phyloP scores from a whole-genome alignment of 208 protist genomes.

The Acanthamoeba polyphaga region DNA sequence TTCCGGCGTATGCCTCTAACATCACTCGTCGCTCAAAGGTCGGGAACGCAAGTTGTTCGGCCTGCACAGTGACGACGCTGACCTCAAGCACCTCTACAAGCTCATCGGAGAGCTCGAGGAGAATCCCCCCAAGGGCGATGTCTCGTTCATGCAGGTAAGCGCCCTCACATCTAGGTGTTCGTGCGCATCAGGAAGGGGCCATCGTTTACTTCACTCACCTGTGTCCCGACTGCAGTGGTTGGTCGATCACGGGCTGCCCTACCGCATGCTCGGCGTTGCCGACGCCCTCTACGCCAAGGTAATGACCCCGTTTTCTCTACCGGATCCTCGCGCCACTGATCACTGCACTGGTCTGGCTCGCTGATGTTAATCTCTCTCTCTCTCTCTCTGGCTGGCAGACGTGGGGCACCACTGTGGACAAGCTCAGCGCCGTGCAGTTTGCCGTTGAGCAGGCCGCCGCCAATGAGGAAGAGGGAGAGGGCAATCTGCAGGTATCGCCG shows the following conservation, averaged over 20 bases:
- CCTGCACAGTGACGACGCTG: conserved; percentile 16
- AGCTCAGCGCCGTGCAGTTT: conserved; percentile 49
- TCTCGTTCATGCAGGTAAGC: conserved; percentile 37
- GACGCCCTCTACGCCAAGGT: conserved; percentile 47
- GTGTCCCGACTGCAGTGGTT: neutral
- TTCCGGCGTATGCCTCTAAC: neutral
- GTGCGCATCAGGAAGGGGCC: neutral
- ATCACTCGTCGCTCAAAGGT: neutral
- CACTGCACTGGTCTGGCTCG: neutral
- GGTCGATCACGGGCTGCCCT: conserved; percentile 7
- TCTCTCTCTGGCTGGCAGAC: neutral
- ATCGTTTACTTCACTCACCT: neutral
- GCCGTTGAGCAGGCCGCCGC: conserved; percentile 33
- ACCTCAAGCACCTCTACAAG: conserved; percentile 27
- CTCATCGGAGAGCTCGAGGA: conserved; percentile 39
- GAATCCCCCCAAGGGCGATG: conserved; percentile 27
- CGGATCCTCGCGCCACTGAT: neutral
- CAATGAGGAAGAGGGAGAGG: conserved; percentile 41
- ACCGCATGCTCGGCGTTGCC: conserved; percentile 38
- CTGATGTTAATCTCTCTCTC: neutral
- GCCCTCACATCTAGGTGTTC: too few species aligned
- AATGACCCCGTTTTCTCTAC: neutral
- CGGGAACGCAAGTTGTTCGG: conserved; percentile 39
- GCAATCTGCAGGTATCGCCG: neutral
- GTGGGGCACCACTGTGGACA: conserved; percentile 23